Percentiles rank a stretch among this genome's conserved stretches.
Evolutionary conservation across 2,329 filamentous ascomycete species (phyloP).

Genomic region (Pseudocercospora fuligena): DNA sequence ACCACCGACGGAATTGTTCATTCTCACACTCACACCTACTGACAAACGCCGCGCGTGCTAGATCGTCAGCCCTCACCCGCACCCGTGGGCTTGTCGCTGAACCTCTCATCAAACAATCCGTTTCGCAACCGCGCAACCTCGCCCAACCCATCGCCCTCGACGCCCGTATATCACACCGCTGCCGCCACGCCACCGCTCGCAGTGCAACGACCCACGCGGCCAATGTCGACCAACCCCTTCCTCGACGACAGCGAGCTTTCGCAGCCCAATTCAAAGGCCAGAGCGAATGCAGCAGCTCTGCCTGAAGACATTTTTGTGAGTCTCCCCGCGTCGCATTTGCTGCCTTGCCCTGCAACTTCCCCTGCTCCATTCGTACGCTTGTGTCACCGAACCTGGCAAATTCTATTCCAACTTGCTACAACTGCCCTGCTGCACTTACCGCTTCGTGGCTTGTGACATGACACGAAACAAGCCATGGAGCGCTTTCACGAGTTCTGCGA

Average conservation of each 20-base stretch:
- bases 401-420: conserved; percentile 14
- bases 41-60: conserved; percentile 29
- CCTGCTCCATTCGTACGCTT: conserved; percentile 27
- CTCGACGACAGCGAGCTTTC: conserved; percentile 53
- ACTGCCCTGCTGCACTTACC: conserved; percentile 3
- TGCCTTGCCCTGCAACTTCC: conserved; percentile 24
- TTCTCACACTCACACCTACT: conserved; percentile 1
- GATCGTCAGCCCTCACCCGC: conserved; percentile 54
- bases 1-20: conserved; percentile 17
- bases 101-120: conserved; percentile 76
- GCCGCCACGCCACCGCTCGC: conserved; percentile 47
- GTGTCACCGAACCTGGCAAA: conserved; percentile 28
- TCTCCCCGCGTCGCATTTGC: conserved; percentile 38
- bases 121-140: conserved; percentile 74
- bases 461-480: conserved; percentile 41
- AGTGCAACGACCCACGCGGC: conserved; percentile 56
- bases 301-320: conserved; percentile 79
- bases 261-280: conserved; percentile 9
- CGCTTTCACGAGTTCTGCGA: conserved; percentile 45
- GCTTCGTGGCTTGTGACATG: conserved; percentile 13
- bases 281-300: conserved; percentile 50
- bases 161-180: conserved; percentile 12
- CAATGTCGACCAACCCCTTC: conserved; percentile 75
- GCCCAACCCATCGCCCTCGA: conserved; percentile 36
- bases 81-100: conserved; percentile 51